These are phyloP conservation scores for Collariella sp. DNA, from an alignment of 495 filamentous ascomycete genomes.

Conservation along the genomic window DNA sequence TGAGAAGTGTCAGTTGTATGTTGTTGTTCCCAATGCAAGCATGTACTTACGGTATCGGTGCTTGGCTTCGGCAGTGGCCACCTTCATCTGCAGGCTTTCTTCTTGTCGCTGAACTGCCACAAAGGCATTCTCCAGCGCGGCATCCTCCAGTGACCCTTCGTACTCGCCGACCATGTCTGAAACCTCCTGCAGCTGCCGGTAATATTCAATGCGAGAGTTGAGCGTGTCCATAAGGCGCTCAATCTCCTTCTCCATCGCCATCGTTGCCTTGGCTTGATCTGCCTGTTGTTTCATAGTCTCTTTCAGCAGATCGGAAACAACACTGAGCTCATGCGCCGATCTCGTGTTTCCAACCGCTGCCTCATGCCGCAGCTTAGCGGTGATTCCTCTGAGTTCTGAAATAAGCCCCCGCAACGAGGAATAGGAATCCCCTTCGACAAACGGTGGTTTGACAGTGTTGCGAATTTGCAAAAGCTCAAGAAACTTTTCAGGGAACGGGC, in stretches of 20 bases:
- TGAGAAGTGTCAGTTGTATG: too few species aligned
- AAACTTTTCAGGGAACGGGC: conserved; percentile 62
- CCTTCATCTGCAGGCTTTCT: conserved; percentile 39
- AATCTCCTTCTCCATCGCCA: conserved; percentile 59
- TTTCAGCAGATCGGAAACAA: conserved; percentile 47
- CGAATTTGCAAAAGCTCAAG: conserved; percentile 52
- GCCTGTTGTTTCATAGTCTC: conserved; percentile 50
- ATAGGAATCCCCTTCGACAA: conserved; percentile 29
- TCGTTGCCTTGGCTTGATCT: conserved; percentile 56
- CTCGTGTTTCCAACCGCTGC: conserved; percentile 52
- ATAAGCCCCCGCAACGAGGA: conserved; percentile 63
- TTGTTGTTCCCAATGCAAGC: conserved; percentile 5
- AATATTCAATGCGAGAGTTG: conserved; percentile 79
- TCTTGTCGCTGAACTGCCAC: conserved; percentile 32
- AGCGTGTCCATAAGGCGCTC: conserved; percentile 66
- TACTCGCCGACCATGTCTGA: conserved; percentile 77
- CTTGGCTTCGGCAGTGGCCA: conserved; percentile 57
- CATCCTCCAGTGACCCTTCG: conserved; percentile 42
- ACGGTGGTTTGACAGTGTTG: conserved; percentile 47
- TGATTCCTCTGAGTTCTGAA: conserved; percentile 55
- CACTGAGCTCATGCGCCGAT: conserved; percentile 53
- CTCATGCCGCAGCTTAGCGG: conserved; percentile 53
- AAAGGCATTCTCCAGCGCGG: conserved; percentile 27
- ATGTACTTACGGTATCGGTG: conserved; percentile 55
- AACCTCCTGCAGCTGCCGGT: conserved; percentile 77